Conservation (phyloP, 768 basidiomycete genomes). For the Lactarius tabidus region DNA sequence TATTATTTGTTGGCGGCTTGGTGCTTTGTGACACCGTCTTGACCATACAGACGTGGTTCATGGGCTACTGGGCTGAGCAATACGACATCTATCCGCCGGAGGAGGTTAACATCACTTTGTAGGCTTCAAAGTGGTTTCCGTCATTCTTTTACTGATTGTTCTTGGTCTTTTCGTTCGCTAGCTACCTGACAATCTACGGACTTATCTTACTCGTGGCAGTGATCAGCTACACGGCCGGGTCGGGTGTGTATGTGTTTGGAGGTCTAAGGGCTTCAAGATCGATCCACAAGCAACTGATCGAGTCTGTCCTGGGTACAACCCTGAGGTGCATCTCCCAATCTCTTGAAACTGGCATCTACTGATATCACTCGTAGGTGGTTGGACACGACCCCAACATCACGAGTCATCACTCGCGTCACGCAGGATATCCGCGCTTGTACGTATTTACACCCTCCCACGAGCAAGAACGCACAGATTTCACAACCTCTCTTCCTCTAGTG, state of each 20-base stretch:
- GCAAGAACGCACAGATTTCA: not conserved
- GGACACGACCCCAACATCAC: conserved; percentile 48
- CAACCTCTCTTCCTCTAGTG: conserved; percentile 26
- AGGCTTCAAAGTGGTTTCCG: conserved; percentile 16
- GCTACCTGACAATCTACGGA: conserved; percentile 48
- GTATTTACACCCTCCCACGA: not conserved
- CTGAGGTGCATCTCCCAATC: conserved; percentile 48
- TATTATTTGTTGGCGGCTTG: conserved; percentile 24
- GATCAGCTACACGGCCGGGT: conserved; percentile 35
- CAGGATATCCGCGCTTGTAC: conserved; percentile 50
- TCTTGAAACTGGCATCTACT: too few species aligned
- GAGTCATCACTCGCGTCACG: conserved; percentile 63
- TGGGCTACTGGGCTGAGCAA: conserved; percentile 45
- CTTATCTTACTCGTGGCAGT: conserved; percentile 35
- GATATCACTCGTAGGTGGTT: conserved; percentile 38
- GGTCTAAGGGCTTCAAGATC: conserved; percentile 48
- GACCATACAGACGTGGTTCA: conserved; percentile 38
- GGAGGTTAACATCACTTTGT: conserved; percentile 37
- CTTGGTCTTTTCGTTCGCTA: conserved; percentile 26
- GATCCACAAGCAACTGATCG: conserved; percentile 50
- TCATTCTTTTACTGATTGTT: not conserved
- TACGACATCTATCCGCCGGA: conserved; percentile 35
- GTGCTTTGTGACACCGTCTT: conserved; percentile 27
- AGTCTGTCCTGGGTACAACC: conserved; percentile 55
- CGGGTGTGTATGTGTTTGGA: conserved; percentile 43